A percentile compares a stretch with the other conserved stretches of the same genome.
Evolutionary conservation across 192 early-diverging fungal species (phyloP).

Genomic region (Spizellomyces sp.): DNA sequence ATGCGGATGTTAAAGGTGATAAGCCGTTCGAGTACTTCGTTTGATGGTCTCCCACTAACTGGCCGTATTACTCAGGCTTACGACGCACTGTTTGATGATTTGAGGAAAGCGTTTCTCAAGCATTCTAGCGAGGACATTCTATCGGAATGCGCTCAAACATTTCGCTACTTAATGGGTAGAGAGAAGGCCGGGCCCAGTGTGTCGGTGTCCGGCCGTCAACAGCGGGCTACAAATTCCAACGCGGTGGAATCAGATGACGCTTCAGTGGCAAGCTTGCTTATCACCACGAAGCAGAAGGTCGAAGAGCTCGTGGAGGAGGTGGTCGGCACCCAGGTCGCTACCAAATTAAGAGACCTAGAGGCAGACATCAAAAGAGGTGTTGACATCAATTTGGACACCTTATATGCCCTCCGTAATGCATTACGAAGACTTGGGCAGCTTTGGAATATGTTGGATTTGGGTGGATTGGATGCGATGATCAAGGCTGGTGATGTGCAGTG

Average conservation of each 20-base stretch:
- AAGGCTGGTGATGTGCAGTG: neutral
- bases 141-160: constrained; percentile 31
- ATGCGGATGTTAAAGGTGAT: constrained; percentile 39
- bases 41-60: neutral
- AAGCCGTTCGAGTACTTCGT: constrained; percentile 2
- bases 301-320: constrained; percentile 37
- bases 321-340: constrained; percentile 15
- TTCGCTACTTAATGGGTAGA: constrained; percentile 22
- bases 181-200: neutral
- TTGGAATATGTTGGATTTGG: constrained; percentile 18
- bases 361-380: neutral
- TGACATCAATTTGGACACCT: constrained; percentile 1
- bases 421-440: constrained; percentile 19
- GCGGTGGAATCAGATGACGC: neutral
- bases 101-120: constrained; percentile 34
- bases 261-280: constrained; percentile 19
- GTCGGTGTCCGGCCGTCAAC: constrained; percentile 6
- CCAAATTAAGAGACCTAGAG: neutral
- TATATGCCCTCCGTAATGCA: constrained; percentile 26
- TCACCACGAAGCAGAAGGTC: constrained; percentile 23
- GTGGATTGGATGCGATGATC: constrained; percentile 1
- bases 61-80: constrained; percentile 21
- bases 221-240: constrained; percentile 6
- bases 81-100: constrained; percentile 41
- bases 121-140: constrained; percentile 39